phyloP scores from a whole-genome alignment of 2,329 filamentous ascomycete genomes.

The Polychaeton citri region DNA sequence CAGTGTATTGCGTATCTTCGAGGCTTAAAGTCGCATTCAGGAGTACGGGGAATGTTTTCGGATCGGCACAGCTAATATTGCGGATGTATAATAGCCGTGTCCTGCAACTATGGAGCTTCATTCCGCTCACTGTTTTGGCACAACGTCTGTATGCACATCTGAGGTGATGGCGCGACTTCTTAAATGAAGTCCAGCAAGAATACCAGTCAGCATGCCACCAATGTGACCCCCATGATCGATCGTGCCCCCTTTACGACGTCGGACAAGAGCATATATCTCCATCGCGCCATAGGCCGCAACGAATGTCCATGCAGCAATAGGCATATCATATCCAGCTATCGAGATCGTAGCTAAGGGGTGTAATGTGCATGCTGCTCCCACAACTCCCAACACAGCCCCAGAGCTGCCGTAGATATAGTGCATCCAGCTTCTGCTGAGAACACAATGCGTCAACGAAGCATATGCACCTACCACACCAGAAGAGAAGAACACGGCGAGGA shows the following conservation, averaged over 20 bases:
- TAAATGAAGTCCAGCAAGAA: conserved; percentile 8
- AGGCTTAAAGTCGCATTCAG: too few species aligned
- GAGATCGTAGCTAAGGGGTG: conserved; percentile 14
- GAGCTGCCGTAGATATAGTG: conserved; percentile 53
- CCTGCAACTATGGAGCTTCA: too few species aligned
- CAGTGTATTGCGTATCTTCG: too few species aligned
- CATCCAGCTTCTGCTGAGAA: conserved; percentile 29
- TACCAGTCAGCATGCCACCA: conserved; percentile 17
- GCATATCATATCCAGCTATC: conserved; percentile 17
- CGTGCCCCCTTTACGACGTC: conserved; percentile 1
- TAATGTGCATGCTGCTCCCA: conserved; percentile 42
- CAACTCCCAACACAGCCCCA: conserved; percentile 48
- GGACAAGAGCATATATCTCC: conserved; percentile 12
- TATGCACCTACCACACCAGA: conserved; percentile 47
- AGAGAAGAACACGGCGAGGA: conserved; percentile 53
- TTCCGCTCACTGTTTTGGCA: too few species aligned
- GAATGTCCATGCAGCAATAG: conserved; percentile 23
- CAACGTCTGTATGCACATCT: too few species aligned
- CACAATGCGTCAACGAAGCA: conserved; percentile 38
- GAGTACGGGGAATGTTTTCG: too few species aligned
- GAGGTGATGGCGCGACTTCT: too few species aligned
- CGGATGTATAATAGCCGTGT: too few species aligned
- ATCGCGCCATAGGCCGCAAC: conserved; percentile 20
- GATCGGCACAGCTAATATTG: too few species aligned
- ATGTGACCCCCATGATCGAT: conserved; percentile 24